Evolutionary conservation across 208 protist species (phyloP), one percentile per base, ranked within the genome.

Genomic region (Histomonas meleagridis): DNA sequence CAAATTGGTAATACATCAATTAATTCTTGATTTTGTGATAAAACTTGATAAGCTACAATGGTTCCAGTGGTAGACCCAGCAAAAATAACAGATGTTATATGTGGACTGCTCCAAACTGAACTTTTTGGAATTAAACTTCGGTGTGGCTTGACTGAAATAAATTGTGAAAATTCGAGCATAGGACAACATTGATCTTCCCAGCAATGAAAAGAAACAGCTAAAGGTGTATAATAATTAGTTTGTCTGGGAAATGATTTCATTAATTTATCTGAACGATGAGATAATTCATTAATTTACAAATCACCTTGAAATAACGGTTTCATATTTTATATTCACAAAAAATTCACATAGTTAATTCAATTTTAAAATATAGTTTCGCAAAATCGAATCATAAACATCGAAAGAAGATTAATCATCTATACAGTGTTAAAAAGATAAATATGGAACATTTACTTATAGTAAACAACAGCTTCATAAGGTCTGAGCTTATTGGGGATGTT

Each of bases 121-220:
- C n/a, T 46, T 28, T 81, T 81, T 51, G 2, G 0, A 10, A 51
- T 51, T 38, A 1, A 23, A 81, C 1, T 12, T 32, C 28, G 5
- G 21, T 81, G 48, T 43, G 40, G 51, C 3, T 4, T 32, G 32
- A 81, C 43, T 0, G 70, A 81, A 81, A 23, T 10, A 51, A 81
- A 81, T 10, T 43, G 51, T 35, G 70, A 46, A 81, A 81, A 81
- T 32, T 35, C 23, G 18, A 81, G 70, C 12, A 81, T 26, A 48
- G 70, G 70, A 23, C n/a, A 46, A 23, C n/a, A 81, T 51, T 81
- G 70, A 51, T 81, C 70, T 51, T 81, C 70, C 70, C 70, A 81
- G 35, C 70, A 81, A 28, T 81, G 70, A 51, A 81, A 81, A 51
- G 40, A 32, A 5, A 81, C 70, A 7, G 70, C 10, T n/a, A 81